Conservation (phyloP, 1,139 yeast species). For the Pichiaceae sp. region DNA sequence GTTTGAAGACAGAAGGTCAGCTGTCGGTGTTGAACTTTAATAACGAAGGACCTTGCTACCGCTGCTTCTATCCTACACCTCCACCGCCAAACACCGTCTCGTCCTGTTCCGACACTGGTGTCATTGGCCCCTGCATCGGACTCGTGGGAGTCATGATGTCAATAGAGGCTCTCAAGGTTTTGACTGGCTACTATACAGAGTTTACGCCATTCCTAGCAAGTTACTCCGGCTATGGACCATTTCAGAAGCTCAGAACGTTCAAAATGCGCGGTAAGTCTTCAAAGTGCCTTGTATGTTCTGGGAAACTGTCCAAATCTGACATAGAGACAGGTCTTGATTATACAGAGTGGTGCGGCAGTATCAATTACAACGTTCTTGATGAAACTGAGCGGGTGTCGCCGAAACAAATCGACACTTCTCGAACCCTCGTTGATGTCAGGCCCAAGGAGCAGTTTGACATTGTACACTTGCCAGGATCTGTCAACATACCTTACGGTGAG, state of each 20-base stretch:
- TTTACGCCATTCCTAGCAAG: slow-evolving; percentile 65
- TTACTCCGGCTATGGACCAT: slow-evolving; percentile 62
- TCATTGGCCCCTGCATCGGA: slow-evolving; percentile 93
- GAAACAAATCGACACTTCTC: slow-evolving; percentile 26
- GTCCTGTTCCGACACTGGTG: slow-evolving; percentile 92
- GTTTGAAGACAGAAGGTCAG: slow-evolving; percentile 88
- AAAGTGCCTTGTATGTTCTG: slow-evolving; percentile 52
- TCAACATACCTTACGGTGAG: slow-evolving; percentile 56
- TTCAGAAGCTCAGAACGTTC: slow-evolving; percentile 62
- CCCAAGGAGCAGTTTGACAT: slow-evolving; percentile 70
- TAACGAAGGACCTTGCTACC: slow-evolving; percentile 80
- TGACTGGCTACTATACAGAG: slow-evolving; percentile 46
- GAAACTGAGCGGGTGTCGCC: slow-evolving; percentile 41
- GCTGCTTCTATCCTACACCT: slow-evolving; percentile 88
- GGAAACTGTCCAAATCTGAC: slow-evolving; percentile 33
- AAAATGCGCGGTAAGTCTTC: slow-evolving; percentile 67
- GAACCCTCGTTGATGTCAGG: slow-evolving; percentile 64
- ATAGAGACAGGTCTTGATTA: slow-evolving; percentile 54
- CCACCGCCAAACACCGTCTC: slow-evolving; percentile 81
- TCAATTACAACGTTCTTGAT: slow-evolving; percentile 37
- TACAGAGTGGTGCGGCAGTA: slow-evolving; percentile 64
- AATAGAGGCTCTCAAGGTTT: slow-evolving; percentile 69
- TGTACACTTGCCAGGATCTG: slow-evolving; percentile 48
- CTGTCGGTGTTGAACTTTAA: slow-evolving; percentile 62
- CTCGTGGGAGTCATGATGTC: slow-evolving; percentile 86